Conservation (phyloP, 2,329 filamentous ascomycete genomes). For the Metarhizium brunneum region DNA sequence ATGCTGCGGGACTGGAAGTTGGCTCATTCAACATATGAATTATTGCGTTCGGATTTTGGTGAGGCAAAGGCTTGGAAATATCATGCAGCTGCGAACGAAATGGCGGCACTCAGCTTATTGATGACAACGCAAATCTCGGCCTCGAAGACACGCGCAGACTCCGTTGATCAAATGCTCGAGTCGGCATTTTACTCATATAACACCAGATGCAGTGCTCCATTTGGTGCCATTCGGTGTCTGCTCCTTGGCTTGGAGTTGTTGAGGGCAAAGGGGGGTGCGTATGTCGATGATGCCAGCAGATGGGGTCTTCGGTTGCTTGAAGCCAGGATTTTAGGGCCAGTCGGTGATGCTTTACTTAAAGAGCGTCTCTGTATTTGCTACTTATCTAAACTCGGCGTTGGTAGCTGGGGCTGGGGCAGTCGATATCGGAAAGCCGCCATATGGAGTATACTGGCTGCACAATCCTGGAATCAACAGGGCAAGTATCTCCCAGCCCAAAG, state of each 20-base stretch:
- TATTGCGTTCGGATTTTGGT: constrained; percentile 78
- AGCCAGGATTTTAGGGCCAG: constrained; percentile 59
- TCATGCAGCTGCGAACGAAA: constrained; percentile 89
- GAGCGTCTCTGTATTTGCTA: constrained; percentile 85
- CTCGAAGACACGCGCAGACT: constrained; percentile 70
- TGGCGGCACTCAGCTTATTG: constrained; percentile 79
- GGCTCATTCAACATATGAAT: constrained; percentile 83
- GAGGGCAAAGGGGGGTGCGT: constrained; percentile 67
- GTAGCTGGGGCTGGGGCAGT: constrained; percentile 58
- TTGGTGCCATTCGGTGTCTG: constrained; percentile 71
- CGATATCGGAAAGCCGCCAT: constrained; percentile 78
- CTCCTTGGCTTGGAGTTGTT: constrained; percentile 73
- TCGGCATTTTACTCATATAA: constrained; percentile 88
- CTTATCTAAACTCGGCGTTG: constrained; percentile 59
- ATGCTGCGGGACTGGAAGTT: constrained; percentile 97
- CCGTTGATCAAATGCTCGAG: constrained; percentile 79
- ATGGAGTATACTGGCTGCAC: constrained; percentile 77
- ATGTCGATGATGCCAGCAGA: constrained; percentile 75
- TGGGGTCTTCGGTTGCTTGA: constrained; percentile 81
- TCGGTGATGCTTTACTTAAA: constrained; percentile 74
- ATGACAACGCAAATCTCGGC: constrained; percentile 64
- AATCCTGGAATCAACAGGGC: constrained; percentile 70
- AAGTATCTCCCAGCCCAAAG: constrained; percentile 71
- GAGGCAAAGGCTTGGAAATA: constrained; percentile 97
- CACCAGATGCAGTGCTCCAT: constrained; percentile 70